phyloP scores from a whole-genome alignment of 73 alveolate genomes.

The Symbiodinium pilosum region DNA sequence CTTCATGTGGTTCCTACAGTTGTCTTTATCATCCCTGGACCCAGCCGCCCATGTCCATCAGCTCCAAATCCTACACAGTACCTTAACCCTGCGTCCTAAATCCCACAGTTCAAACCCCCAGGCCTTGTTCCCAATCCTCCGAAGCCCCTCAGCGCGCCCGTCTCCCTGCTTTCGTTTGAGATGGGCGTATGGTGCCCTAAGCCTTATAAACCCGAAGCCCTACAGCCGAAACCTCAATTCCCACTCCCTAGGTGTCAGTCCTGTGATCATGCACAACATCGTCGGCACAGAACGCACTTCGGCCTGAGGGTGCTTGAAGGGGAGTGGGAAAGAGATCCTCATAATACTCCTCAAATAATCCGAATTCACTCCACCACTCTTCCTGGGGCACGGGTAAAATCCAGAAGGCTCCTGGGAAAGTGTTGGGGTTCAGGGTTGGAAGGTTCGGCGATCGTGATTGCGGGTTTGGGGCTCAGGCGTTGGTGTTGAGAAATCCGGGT shows the following conservation, averaged over 20 bases:
- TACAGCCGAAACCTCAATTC: neutral
- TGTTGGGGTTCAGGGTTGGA: too few species aligned
- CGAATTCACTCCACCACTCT: too few species aligned
- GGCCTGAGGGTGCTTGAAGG: neutral
- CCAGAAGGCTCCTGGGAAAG: too few species aligned
- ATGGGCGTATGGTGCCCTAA: too few species aligned
- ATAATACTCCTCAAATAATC: too few species aligned
- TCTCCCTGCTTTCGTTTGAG: too few species aligned
- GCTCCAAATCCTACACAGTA: neutral
- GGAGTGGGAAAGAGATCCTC: too few species aligned
- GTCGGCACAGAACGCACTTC: constrained; percentile 31
- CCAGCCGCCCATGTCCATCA: neutral
- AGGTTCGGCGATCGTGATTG: too few species aligned
- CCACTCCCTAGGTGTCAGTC: neutral
- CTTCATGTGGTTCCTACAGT: too few species aligned
- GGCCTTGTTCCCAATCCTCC: neutral
- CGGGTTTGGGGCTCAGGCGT: too few species aligned
- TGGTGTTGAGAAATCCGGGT: too few species aligned
- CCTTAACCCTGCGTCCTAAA: neutral
- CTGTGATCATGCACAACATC: constrained; percentile 45
- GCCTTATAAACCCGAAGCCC: neutral
- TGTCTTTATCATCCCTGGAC: neutral
- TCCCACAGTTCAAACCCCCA: neutral
- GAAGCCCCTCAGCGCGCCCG: neutral
- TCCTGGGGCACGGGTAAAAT: too few species aligned